Percentiles rank a stretch among this genome's conserved stretches.
phyloP scores from a whole-genome alignment of 1,284 basidiomycete species.

The Cryptococcus floricola region DNA sequence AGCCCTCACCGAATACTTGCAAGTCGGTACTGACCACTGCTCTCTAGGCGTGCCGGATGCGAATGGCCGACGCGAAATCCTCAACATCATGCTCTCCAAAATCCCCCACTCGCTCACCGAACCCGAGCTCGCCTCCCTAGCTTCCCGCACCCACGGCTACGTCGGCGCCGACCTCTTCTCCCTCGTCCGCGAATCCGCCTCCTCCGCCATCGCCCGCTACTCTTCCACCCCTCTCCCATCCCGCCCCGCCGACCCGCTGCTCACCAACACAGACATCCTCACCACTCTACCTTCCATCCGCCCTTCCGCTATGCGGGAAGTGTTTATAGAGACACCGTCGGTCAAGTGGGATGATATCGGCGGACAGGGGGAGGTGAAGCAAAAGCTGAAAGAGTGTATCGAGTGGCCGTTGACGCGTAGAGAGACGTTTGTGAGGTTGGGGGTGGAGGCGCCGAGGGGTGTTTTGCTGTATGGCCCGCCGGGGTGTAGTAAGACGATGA shows the following conservation, averaged over 20 bases:
- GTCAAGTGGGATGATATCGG: conserved; percentile 86
- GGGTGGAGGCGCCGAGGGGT: conserved; percentile 83
- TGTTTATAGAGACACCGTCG: conserved; percentile 80
- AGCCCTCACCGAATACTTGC: conserved; percentile 15
- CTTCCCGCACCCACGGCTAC: conserved; percentile 85
- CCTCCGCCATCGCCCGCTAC: conserved; percentile 82
- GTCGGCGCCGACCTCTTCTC: conserved; percentile 94
- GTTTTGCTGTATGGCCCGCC: conserved; percentile 94
- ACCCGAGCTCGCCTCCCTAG: conserved; percentile 63
- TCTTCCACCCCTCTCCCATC: conserved; percentile 20
- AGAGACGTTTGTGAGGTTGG: conserved; percentile 78
- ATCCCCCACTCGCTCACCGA: conserved; percentile 70
- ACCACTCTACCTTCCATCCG: conserved; percentile 72
- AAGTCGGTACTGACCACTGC: neutral
- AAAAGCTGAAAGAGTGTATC: conserved; percentile 78
- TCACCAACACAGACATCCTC: conserved; percentile 65
- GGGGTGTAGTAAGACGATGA: conserved; percentile 93
- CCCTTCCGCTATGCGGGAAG: conserved; percentile 89
- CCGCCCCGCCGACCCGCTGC: conserved; percentile 39
- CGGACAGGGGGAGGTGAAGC: conserved; percentile 73
- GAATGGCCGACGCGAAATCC: conserved; percentile 73
- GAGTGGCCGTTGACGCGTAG: conserved; percentile 92
- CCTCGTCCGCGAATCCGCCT: conserved; percentile 88
- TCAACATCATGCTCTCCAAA: conserved; percentile 72
- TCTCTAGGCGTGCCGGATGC: conserved; percentile 77